Percentiles rank a stretch among this genome's conserved stretches.
Evolutionary conservation across 176 grass and related monocot genomes (phyloP).

Genomic region (Cenchrus americanus): DNA sequence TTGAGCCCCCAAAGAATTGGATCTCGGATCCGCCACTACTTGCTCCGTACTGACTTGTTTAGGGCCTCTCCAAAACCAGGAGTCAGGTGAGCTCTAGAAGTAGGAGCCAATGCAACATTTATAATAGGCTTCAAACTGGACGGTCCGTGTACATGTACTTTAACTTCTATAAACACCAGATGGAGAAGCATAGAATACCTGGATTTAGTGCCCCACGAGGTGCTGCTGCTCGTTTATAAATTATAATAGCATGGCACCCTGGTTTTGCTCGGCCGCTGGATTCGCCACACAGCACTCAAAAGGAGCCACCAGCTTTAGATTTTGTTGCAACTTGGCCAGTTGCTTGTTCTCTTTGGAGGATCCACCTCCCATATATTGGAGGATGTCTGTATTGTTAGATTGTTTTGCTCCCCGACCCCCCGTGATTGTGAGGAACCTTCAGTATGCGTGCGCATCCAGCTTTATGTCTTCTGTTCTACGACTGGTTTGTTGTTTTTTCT

Average conservation of each 20-base stretch:
- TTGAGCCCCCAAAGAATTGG: too few relatives aligned
- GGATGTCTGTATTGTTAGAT: background rate
- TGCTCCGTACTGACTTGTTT: background rate
- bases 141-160: background rate
- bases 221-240: background rate
- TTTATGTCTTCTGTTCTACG: slow-evolving; percentile 12
- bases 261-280: slow-evolving; percentile 39
- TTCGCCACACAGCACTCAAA: slow-evolving; percentile 47
- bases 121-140: slow-evolving; percentile 7
- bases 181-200: background rate
- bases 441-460: background rate
- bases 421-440: background rate
- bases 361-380: slow-evolving; percentile 15
- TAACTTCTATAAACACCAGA: background rate
- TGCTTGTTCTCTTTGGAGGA: slow-evolving; percentile 38
- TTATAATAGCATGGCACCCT: slow-evolving; percentile 11
- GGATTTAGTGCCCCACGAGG: slow-evolving; percentile 5
- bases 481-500: background rate
- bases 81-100: background rate
- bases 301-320: slow-evolving; percentile 52
- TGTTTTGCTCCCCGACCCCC: background rate
- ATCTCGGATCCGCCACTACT: too few relatives aligned
- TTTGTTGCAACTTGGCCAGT: slow-evolving; percentile 50
- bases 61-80: background rate
- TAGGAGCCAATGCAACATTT: background rate